phyloP scores from a whole-genome alignment of 2,329 filamentous ascomycete genomes.

The Pseudocercospora fijiensis region DNA sequence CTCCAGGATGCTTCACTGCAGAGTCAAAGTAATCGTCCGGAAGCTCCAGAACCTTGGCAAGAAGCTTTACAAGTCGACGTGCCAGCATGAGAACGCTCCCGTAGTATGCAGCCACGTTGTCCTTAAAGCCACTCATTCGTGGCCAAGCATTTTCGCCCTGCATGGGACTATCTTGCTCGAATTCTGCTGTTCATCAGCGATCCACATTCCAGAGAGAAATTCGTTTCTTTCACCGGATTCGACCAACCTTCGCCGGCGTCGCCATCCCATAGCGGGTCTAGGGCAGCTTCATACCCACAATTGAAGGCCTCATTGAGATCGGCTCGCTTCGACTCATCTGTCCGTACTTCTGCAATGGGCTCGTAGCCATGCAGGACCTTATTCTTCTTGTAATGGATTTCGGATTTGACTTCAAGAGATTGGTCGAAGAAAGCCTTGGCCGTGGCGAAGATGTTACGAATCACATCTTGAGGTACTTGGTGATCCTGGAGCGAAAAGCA shows the following conservation, averaged over 20 bases:
- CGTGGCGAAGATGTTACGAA: constrained; percentile 23
- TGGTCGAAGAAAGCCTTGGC: constrained; percentile 37
- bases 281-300: constrained; percentile 27
- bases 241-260: constrained; percentile 1
- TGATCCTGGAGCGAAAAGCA: constrained; percentile 64
- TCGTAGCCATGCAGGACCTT: constrained; percentile 59
- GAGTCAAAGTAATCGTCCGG: constrained; percentile 41
- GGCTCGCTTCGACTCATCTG: constrained; percentile 52
- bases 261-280: constrained; percentile 20
- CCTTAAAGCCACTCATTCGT: constrained; percentile 39
- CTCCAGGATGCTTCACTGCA: constrained; percentile 41
- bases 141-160: constrained; percentile 28
- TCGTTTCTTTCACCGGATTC: neutral
- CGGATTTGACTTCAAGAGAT: constrained; percentile 51
- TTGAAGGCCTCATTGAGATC: constrained; percentile 49
- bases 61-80: constrained; percentile 41
- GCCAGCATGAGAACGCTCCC: constrained; percentile 39
- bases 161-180: constrained; percentile 19
- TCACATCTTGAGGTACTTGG: constrained; percentile 56
- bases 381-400: constrained; percentile 65
- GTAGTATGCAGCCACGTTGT: constrained; percentile 40
- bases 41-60: constrained; percentile 41
- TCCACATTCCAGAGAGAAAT: neutral
- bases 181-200: constrained; percentile 7
- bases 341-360: constrained; percentile 73